Conservation (phyloP, 1,284 basidiomycete genomes). For the Rhodotorula sp. region DNA sequence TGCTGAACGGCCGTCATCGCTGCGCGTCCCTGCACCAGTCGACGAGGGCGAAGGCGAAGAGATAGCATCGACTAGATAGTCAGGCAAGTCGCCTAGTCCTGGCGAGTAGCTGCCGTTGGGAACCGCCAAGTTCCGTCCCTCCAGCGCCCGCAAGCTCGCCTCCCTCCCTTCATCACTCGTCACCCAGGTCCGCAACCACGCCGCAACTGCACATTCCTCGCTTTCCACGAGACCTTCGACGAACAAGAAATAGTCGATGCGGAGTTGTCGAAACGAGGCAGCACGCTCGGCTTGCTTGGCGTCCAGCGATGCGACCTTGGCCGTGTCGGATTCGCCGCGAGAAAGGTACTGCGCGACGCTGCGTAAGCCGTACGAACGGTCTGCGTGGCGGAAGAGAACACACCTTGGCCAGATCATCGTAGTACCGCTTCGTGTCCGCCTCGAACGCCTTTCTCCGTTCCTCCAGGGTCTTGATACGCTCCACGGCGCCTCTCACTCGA, state of each 20-base stretch:
- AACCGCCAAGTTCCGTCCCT: neutral
- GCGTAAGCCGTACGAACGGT: neutral
- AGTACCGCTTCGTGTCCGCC: conserved; percentile 39
- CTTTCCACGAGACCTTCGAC: conserved; percentile 48
- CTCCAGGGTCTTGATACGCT: conserved; percentile 39
- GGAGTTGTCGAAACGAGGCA: conserved; percentile 52
- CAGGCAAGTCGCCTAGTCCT: conserved; percentile 2
- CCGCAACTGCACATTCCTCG: conserved; percentile 47
- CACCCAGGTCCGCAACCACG: conserved; percentile 32
- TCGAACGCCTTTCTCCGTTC: conserved; percentile 38
- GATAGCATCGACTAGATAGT: conserved; percentile 7
- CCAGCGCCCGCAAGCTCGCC: conserved; percentile 4
- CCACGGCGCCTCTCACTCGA: conserved; percentile 28
- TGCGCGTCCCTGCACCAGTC: neutral
- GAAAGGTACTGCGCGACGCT: conserved; percentile 35
- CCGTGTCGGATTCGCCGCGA: conserved; percentile 52
- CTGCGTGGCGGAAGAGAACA: neutral
- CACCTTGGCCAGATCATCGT: conserved; percentile 41
- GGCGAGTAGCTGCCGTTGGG: neutral
- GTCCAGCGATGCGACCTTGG: conserved; percentile 55
- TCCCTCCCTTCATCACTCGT: neutral
- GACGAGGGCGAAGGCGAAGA: neutral
- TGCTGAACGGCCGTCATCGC: neutral
- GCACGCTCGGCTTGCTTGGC: conserved; percentile 46
- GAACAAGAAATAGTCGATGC: conserved; percentile 51